These are phyloP conservation scores for Aspergillus sp. DNA, from an alignment of 2,329 filamentous ascomycete genomes.

Conservation along the genomic window DNA sequence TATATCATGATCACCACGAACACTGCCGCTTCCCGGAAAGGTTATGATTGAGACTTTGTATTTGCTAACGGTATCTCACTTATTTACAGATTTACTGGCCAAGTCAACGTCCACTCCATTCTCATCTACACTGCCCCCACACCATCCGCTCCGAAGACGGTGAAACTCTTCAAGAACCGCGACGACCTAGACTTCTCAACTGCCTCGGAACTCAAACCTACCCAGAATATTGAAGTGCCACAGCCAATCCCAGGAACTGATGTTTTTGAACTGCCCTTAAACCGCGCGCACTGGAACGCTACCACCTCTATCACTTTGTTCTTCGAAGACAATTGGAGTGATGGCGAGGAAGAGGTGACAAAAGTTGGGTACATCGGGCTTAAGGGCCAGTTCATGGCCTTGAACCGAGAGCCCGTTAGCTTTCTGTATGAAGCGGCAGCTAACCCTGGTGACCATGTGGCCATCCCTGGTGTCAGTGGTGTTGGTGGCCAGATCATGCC, in stretches of 20 bases:
- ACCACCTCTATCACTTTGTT: slow-evolving; percentile 83
- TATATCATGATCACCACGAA: neutral
- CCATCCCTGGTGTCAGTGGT: slow-evolving; percentile 45
- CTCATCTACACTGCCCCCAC: slow-evolving; percentile 76
- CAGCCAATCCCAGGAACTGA: slow-evolving; percentile 62
- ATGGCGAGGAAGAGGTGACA: slow-evolving; percentile 77
- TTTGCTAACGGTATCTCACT: neutral
- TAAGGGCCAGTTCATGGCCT: slow-evolving; percentile 87
- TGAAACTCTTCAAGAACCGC: slow-evolving; percentile 86
- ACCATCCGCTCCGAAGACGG: slow-evolving; percentile 70
- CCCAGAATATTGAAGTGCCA: slow-evolving; percentile 74
- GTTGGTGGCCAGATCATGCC: slow-evolving; percentile 41
- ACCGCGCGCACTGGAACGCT: slow-evolving; percentile 82
- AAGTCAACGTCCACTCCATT: slow-evolving; percentile 88
- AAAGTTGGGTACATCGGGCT: slow-evolving; percentile 83
- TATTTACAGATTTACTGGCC: slow-evolving; percentile 74
- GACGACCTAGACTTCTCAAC: slow-evolving; percentile 81
- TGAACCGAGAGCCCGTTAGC: slow-evolving; percentile 77
- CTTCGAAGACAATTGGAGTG: slow-evolving; percentile 86
- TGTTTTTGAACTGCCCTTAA: slow-evolving; percentile 83
- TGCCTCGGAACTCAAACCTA: slow-evolving; percentile 67
- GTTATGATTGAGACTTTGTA: neutral
- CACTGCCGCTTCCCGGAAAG: neutral
- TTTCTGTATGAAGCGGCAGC: slow-evolving; percentile 93
- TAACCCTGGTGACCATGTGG: slow-evolving; percentile 79